Percentiles rank a stretch among this genome's conserved stretches.
Evolutionary conservation across 345 rosid genomes (phyloP).

Genomic region (Eucalyptus tenuipes): DNA sequence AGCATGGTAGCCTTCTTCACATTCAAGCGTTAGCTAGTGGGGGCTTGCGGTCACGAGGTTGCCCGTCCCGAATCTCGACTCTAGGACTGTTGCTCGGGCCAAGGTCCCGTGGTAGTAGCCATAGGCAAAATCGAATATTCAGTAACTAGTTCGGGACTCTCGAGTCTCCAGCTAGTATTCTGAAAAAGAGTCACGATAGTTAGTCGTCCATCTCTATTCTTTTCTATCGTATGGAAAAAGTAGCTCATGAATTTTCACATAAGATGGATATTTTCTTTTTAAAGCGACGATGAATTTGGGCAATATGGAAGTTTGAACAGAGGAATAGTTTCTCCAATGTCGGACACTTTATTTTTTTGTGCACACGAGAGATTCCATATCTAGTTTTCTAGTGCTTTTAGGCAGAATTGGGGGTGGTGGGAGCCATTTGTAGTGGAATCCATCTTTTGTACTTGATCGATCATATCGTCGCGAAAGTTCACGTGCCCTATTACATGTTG

Average conservation of each 20-base stretch:
- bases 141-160: background rate
- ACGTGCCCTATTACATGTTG: background rate
- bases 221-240: background rate
- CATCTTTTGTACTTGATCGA: background rate
- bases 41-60: background rate
- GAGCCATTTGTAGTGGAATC: background rate
- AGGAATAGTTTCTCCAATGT: background rate
- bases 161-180: background rate
- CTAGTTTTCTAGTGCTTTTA: background rate
- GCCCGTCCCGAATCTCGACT: background rate
- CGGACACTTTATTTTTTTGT: background rate
- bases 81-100: background rate
- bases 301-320: background rate
- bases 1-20: background rate
- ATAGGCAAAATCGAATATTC: background rate
- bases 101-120: background rate
- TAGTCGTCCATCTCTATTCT: background rate
- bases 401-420: background rate
- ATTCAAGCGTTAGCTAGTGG: background rate
- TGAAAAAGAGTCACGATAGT: background rate
- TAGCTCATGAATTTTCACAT: background rate
- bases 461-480: background rate
- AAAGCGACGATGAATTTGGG: background rate
- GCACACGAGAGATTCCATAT: background rate
- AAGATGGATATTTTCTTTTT: background rate